phyloP scores from a whole-genome alignment of 2,329 filamentous ascomycete genomes.

The Apiospora kogelbergensis region DNA sequence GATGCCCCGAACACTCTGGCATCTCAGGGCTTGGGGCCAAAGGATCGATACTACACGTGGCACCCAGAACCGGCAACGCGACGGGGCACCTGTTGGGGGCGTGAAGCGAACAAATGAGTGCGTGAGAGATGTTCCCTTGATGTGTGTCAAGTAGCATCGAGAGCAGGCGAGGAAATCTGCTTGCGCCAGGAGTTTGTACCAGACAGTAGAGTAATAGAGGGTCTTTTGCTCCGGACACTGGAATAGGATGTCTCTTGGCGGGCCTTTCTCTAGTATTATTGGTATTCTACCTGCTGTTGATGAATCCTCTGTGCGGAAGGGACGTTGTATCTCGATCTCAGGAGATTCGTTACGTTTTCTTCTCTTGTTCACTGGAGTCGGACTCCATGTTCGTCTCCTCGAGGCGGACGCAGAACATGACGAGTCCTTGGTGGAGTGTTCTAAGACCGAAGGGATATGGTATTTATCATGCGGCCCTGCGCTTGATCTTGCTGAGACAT shows the following conservation, averaged over 20 bases:
- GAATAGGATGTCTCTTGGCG: neutral
- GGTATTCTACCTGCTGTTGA: neutral
- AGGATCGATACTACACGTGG: neutral
- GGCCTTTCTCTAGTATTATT: neutral
- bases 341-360: no score
- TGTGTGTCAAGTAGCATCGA: neutral
- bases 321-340: no score
- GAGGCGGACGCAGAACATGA: neutral
- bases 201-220: constrained; percentile 10
- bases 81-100: neutral
- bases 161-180: constrained; percentile 11
- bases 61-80: constrained; percentile 11
- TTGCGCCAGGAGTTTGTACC: neutral
- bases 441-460: no score
- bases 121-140: neutral
- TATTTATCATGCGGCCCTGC: no score
- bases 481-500: no score
- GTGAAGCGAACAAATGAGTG: constrained; percentile 6
- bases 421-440: no score
- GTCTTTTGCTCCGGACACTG: neutral
- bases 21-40: constrained; percentile 5
- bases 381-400: neutral
- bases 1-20: neutral
- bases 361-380: neutral
- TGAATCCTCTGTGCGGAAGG: neutral